Percentiles rank a stretch among this genome's conserved stretches.
phyloP scores from a whole-genome alignment of 176 grass and related monocot species.

The Raddia distichophylla region DNA sequence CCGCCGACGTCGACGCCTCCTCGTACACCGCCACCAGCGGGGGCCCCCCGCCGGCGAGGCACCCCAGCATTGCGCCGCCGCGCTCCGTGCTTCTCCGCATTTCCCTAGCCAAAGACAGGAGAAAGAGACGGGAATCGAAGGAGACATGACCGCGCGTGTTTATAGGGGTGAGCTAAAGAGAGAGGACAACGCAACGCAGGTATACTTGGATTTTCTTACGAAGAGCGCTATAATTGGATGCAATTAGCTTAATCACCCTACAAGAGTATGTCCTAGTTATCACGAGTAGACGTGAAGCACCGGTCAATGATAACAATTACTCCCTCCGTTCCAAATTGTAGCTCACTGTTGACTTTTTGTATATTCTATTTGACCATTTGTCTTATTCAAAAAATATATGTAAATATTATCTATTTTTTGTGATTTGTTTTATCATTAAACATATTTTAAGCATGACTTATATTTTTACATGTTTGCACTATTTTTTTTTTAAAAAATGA shows the following conservation, averaged over 20 bases:
- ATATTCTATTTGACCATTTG: no score
- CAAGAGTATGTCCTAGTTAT: slow-evolving; percentile 9
- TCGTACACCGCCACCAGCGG: background rate
- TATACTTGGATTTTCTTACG: background rate
- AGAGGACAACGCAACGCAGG: background rate
- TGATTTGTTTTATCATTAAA: no score
- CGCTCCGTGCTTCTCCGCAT: slow-evolving; percentile 39
- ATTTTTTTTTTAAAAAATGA: no score
- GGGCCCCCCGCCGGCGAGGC: slow-evolving; percentile 42
- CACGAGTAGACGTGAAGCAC: background rate
- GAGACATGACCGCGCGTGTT: slow-evolving; percentile 30
- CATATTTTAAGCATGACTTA: no score
- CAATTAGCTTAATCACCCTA: background rate
- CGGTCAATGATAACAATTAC: no score
- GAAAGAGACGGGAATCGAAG: slow-evolving; percentile 24
- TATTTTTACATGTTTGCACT: no score
- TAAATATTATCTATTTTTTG: no score
- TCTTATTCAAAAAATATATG: no score
- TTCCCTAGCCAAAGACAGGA: background rate
- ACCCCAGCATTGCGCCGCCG: slow-evolving; percentile 55
- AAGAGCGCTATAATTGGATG: slow-evolving; percentile 34
- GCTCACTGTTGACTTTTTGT: no score
- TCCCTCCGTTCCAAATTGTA: no score
- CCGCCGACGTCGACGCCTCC: slow-evolving; percentile 17
- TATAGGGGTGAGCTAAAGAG: slow-evolving; percentile 11